Conservation (phyloP, 371 early-diverging fungal species). For the Quaeritorhiza haematococci region DNA sequence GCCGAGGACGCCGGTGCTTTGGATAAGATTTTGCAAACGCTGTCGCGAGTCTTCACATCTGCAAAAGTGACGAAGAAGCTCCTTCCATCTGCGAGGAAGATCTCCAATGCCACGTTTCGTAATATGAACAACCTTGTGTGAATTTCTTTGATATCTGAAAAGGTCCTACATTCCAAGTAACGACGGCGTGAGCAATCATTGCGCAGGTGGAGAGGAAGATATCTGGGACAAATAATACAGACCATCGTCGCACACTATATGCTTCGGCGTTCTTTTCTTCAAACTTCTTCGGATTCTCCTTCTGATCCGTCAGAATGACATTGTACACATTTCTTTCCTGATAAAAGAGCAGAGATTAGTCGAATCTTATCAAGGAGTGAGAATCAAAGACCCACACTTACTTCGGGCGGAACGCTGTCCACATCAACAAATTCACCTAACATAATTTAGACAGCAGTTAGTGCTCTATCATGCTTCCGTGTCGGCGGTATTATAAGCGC, state of each 20-base stretch:
- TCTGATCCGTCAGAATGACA: slow-evolving; percentile 12
- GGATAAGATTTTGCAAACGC: slow-evolving; percentile 58
- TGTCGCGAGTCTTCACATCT: slow-evolving; percentile 59
- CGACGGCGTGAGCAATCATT: background rate
- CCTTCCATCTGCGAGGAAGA: slow-evolving; percentile 72
- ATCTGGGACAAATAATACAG: background rate
- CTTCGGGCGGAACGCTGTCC: slow-evolving; percentile 60
- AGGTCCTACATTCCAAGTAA: slow-evolving; percentile 31
- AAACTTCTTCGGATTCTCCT: slow-evolving; percentile 49
- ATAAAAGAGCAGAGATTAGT: background rate
- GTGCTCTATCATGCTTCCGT: too few relatives aligned
- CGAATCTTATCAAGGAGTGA: background rate
- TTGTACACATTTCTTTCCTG: slow-evolving; percentile 57
- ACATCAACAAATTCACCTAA: slow-evolving; percentile 65
- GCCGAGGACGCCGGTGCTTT: slow-evolving; percentile 55
- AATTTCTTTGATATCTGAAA: slow-evolving; percentile 67
- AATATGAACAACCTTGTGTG: slow-evolving; percentile 66
- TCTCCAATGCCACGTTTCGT: slow-evolving; percentile 71
- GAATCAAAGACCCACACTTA: slow-evolving; percentile 2
- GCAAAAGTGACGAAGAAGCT: slow-evolving; percentile 64
- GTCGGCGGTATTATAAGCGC: too few relatives aligned
- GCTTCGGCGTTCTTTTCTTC: slow-evolving; percentile 36
- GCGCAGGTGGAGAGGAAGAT: background rate
- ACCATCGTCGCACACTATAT: slow-evolving; percentile 54
- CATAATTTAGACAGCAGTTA: background rate